phyloP scores from a whole-genome alignment of 2,329 filamentous ascomycete genomes.

The Aureobasidium musti region DNA sequence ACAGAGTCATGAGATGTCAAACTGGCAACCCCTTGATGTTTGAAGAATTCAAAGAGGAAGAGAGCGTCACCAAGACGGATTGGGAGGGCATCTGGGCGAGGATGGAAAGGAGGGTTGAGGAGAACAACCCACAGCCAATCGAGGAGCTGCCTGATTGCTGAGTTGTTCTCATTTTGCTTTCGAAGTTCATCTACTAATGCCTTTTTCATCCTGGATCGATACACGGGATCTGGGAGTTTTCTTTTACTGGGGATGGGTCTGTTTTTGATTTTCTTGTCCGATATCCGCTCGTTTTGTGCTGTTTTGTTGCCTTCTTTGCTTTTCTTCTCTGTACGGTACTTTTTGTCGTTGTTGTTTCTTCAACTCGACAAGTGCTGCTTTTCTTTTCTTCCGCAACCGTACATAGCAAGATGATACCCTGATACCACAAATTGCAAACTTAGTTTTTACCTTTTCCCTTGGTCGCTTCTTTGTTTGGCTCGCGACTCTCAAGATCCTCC shows the following conservation, averaged over 20 bases:
- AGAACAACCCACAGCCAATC: constrained; percentile 4
- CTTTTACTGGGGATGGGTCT: not conserved
- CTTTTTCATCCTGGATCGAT: too few relatives aligned
- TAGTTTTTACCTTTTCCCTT: not conserved
- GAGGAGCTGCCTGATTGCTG: constrained; percentile 20
- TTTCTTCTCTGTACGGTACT: not conserved
- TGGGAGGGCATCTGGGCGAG: constrained; percentile 24
- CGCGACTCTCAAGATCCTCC: too few relatives aligned
- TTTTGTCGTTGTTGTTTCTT: not conserved
- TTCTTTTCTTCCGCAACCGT: not conserved
- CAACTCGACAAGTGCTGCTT: not conserved
- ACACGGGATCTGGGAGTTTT: too few relatives aligned
- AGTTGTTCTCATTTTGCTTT: not conserved
- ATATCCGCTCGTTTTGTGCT: not conserved
- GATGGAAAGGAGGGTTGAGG: constrained; percentile 19
- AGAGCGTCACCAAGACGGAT: not conserved
- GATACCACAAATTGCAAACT: not conserved
- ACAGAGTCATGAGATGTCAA: constrained; percentile 17
- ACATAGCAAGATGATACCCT: constrained; percentile 4
- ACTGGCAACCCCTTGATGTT: constrained; percentile 18
- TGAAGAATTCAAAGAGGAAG: constrained; percentile 10
- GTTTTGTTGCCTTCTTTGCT: not conserved
- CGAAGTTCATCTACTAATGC: too few relatives aligned
- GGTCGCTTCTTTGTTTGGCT: too few relatives aligned
- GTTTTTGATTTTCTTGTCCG: not conserved